Evolutionary conservation across 2,329 filamentous ascomycete species (phyloP).

Genomic region (Magnaporthiopsis incrustans): DNA sequence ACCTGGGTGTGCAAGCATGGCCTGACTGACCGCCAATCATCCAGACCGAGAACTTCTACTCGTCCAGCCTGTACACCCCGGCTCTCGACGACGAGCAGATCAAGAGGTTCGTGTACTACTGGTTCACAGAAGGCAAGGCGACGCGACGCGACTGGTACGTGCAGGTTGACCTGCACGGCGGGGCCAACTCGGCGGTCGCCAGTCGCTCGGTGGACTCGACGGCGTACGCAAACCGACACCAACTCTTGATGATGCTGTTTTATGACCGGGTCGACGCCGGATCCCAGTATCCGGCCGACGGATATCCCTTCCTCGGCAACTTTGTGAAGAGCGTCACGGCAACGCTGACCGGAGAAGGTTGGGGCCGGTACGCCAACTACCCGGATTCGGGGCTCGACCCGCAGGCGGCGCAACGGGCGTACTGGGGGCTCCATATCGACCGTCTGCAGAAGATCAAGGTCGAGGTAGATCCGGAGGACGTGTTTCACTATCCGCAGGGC

Average conservation of each 20-base stretch:
- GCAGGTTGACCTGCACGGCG: constrained; percentile 34
- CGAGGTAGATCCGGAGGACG: constrained; percentile 25
- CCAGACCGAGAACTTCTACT: constrained; percentile 34
- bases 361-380: constrained; percentile 35
- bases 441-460: constrained; percentile 27
- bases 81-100: constrained; percentile 26
- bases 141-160: constrained; percentile 31
- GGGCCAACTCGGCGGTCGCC: constrained; percentile 28
- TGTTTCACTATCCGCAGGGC: constrained; percentile 34
- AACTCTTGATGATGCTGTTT: constrained; percentile 41
- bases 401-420: constrained; percentile 23
- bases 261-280: constrained; percentile 30
- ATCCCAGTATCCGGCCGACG: constrained; percentile 23
- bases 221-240: constrained; percentile 34
- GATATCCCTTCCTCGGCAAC: constrained; percentile 24
- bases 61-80: constrained; percentile 31
- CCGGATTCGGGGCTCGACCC: constrained; percentile 27
- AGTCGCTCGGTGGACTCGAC: constrained; percentile 21
- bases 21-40: not conserved
- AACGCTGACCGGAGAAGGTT: constrained; percentile 19
- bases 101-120: constrained; percentile 29
- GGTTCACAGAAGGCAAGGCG: constrained; percentile 28
- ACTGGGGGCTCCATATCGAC: constrained; percentile 28
- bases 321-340: constrained; percentile 26
- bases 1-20: not conserved